Evolutionary conservation across 2,329 filamentous ascomycete species (phyloP).

Genomic region (Aspergillus proliferans): DNA sequence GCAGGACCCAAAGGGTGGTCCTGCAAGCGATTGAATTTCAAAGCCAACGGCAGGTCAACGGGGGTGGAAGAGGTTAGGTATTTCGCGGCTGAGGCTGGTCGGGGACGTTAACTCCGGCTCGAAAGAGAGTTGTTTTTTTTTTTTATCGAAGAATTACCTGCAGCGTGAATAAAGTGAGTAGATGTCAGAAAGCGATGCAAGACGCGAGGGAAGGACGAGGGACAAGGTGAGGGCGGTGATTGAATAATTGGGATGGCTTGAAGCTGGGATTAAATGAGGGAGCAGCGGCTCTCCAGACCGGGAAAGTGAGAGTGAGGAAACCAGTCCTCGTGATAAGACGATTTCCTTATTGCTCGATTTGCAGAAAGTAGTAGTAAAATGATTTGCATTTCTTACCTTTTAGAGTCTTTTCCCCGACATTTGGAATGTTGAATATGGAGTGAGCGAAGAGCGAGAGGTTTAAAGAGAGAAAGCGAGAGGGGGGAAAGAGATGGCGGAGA

Average conservation of each 20-base stretch:
- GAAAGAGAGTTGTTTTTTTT: too few species aligned
- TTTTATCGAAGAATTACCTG: too few species aligned
- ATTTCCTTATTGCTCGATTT: conserved; percentile 25
- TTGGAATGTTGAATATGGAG: conserved; percentile 2
- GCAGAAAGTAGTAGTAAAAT: not conserved
- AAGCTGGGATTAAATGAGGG: conserved; percentile 1
- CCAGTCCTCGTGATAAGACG: too few species aligned
- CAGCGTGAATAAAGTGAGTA: not conserved
- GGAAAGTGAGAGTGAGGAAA: conserved; percentile 25
- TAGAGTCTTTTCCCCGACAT: not conserved
- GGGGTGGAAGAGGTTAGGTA: not conserved
- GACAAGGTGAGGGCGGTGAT: conserved; percentile 5
- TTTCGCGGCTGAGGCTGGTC: conserved; percentile 1
- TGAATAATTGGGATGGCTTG: not conserved
- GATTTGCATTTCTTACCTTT: not conserved
- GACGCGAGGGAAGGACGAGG: conserved; percentile 6
- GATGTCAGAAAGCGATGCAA: conserved; percentile 1
- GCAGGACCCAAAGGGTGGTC: conserved; percentile 22
- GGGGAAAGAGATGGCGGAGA: conserved; percentile 2
- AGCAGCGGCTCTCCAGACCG: not conserved
- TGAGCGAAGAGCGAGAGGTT: not conserved
- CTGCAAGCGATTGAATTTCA: conserved; percentile 14
- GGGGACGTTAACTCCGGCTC: not conserved
- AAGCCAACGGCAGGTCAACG: conserved; percentile 8
- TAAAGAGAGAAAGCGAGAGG: not conserved